Base-by-base conservation (phyloP, 2,329 filamentous ascomycete species). In the Fonsecaea multimorphosa region DNA sequence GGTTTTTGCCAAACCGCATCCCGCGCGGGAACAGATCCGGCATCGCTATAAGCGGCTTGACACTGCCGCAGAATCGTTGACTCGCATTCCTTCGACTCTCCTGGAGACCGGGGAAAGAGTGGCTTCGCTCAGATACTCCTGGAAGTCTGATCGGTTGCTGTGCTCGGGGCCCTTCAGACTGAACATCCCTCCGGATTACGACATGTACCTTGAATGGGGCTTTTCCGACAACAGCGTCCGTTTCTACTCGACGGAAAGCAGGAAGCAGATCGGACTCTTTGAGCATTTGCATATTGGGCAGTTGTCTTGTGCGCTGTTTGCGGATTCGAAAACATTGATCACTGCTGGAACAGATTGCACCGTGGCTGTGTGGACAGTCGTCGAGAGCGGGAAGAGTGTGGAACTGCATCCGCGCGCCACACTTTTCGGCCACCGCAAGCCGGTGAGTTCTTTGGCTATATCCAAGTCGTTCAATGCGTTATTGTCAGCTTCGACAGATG, bases 181-280 rank as follows among this genome's bases (percentile, higher is more conserved):
- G 49, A 95, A 97, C 73, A 88, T 98, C 12, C 91, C 93, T 0
- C 93, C 94, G 0, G 81, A 82, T 57, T 96, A 92, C 74, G 93
- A 98, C 78, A 93, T 93, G 72, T 97, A 92, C 73, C 85, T 98
- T 71, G 93, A 97, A 79, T 98, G 94, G 94, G 94, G 94, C 1
- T 98, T 96, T 73, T 91, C 92, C 0, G 95, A 99, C 77, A 92
- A 91, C 72, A 96, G 92, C 71, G 86, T 99, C 31, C 90, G 95
- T 3, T 98, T 99, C 82, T 97, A 92, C 79, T 87, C 90, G 62
- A 88, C 90, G 55, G 92, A 97, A 71, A 91, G 87, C 64, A 89
- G 91, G 74, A 93, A 92, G 81, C 83, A 91, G 24, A 87, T 96
- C 38, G 94, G 94, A 0, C 84, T 97, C 19, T 97, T 94, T 74